Conservation (phyloP, 768 basidiomycete genomes). For the Hygrophorus russula region DNA sequence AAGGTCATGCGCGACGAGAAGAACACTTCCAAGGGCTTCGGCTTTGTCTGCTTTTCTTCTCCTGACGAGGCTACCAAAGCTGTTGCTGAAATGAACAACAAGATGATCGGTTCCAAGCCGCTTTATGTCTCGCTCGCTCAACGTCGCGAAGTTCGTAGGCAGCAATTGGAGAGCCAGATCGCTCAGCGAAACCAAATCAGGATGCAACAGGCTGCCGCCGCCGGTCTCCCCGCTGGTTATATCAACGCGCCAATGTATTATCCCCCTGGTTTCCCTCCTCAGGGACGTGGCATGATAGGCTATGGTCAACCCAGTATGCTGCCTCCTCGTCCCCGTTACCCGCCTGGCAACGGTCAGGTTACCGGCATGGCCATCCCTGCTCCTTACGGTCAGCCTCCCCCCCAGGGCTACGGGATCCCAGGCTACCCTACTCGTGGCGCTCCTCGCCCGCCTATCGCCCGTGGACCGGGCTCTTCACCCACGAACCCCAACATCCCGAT, state of each 20-base stretch:
- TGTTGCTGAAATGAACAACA: constrained; percentile 99
- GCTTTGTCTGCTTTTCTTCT: constrained; percentile 97
- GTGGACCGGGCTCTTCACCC: constrained; percentile 63
- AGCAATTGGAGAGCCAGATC: constrained; percentile 98
- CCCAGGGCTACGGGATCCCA: constrained; percentile 61
- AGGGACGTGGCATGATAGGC: constrained; percentile 70
- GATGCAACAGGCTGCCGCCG: constrained; percentile 90
- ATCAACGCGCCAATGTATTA: constrained; percentile 84
- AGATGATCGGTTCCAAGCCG: constrained; percentile 98
- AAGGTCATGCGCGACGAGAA: constrained; percentile 99
- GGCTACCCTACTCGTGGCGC: constrained; percentile 52
- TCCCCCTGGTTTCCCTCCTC: constrained; percentile 73
- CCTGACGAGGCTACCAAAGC: constrained; percentile 99
- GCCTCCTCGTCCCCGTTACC: constrained; percentile 80
- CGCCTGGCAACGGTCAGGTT: constrained; percentile 56
- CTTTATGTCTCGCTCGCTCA: constrained; percentile 98
- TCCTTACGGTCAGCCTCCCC: constrained; percentile 63
- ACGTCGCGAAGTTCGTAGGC: constrained; percentile 93
- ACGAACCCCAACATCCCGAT: constrained; percentile 49
- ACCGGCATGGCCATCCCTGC: constrained; percentile 68
- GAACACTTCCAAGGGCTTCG: constrained; percentile 88
- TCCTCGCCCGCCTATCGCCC: constrained; percentile 51
- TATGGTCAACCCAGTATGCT: constrained; percentile 81
- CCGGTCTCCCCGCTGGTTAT: constrained; percentile 73
- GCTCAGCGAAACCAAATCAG: constrained; percentile 96